Conservation (phyloP, 225 moss, liverwort and hornwort genomes). For the Straminergon stramineum region DNA sequence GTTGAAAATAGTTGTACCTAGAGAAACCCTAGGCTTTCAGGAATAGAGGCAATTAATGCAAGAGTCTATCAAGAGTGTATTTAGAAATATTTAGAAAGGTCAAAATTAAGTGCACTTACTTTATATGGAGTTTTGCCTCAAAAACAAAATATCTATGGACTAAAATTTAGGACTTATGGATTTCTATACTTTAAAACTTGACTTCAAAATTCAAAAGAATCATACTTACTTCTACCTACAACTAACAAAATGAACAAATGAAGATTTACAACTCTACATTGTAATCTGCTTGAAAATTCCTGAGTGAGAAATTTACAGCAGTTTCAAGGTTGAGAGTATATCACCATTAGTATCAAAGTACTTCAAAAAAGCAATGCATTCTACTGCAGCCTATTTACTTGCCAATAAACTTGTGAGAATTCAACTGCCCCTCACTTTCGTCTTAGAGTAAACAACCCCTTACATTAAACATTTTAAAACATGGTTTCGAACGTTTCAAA, state of each 20-base stretch:
- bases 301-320: not conserved
- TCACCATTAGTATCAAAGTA: not conserved
- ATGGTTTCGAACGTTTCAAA: not conserved
- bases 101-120: not conserved
- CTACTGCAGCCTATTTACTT: not conserved
- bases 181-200: not conserved
- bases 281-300: not conserved
- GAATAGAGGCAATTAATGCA: not conserved
- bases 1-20: not conserved
- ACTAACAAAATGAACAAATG: not conserved
- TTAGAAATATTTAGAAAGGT: not conserved
- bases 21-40: not conserved
- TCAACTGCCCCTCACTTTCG: not conserved
- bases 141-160: not conserved
- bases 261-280: not conserved
- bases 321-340: not conserved
- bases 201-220: not conserved
- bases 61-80: not conserved
- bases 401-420: not conserved
- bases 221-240: no score
- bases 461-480: not conserved
- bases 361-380: not conserved
- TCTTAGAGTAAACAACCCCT: not conserved
- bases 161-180: not conserved
- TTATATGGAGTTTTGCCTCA: not conserved